These are phyloP conservation scores for Hymenoscyphus occultus DNA, from an alignment of 2,329 filamentous ascomycete species.

Conservation along the genomic window DNA sequence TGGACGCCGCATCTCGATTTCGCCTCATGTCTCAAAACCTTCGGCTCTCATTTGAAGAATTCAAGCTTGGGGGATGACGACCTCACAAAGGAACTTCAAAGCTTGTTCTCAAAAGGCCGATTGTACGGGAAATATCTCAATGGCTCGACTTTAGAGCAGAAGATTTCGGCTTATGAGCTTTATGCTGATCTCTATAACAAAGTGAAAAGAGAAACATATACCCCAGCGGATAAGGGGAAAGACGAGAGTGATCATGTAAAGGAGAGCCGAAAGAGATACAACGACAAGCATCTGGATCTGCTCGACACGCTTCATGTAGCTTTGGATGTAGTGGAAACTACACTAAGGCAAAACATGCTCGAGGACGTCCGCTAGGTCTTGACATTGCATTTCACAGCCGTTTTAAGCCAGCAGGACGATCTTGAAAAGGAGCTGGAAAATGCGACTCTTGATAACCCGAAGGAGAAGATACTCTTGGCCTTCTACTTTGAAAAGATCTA, in stretches of 20 bases:
- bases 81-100: not conserved
- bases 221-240: not conserved
- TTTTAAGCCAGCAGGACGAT: not conserved
- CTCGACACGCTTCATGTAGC: conserved; percentile 6
- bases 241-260: not conserved
- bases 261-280: not conserved
- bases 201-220: no score
- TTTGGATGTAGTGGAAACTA: not conserved
- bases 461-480: not conserved
- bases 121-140: not conserved
- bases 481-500: conserved; percentile 2
- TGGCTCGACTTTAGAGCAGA: not conserved
- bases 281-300: not conserved
- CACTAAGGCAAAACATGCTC: not conserved
- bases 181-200: no score
- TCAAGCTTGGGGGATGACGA: not conserved
- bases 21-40: not conserved
- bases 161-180: not conserved
- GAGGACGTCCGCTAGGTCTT: conserved; percentile 4
- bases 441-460: not conserved
- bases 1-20: conserved; percentile 6
- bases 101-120: not conserved
- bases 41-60: not conserved
- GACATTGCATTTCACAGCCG: not conserved
- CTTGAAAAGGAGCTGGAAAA: not conserved